Conservation (phyloP, 345 rosid genomes). For the Populus nigra region DNA sequence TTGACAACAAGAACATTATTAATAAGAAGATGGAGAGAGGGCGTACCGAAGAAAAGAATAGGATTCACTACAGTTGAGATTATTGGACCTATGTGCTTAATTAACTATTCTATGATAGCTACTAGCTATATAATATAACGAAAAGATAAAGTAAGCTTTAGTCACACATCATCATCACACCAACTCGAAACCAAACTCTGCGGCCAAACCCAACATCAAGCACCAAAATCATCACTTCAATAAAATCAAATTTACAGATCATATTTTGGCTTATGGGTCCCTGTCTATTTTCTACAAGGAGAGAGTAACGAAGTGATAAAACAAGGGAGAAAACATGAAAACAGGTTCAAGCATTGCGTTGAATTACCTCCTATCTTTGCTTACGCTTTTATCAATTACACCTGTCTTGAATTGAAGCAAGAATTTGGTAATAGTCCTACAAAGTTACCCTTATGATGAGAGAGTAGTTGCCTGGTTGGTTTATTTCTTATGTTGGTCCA, state of each 20-base stretch:
- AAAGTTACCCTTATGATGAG: background rate
- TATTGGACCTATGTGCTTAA: constrained; percentile 16
- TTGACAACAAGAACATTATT: constrained; percentile 14
- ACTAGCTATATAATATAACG: background rate
- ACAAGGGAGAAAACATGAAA: background rate
- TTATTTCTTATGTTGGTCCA: constrained; percentile 4
- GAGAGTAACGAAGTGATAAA: background rate
- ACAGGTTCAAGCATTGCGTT: constrained; percentile 4
- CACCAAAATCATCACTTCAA: constrained; percentile 20
- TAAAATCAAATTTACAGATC: constrained; percentile 20
- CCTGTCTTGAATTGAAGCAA: background rate
- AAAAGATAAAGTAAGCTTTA: constrained; percentile 14
- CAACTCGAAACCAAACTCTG: constrained; percentile 17
- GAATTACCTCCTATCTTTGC: background rate
- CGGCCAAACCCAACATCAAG: constrained; percentile 18
- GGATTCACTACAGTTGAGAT: constrained; percentile 22
- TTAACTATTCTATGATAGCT: background rate
- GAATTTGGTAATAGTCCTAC: background rate
- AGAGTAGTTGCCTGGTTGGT: background rate
- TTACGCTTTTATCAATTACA: background rate
- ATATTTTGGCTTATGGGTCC: constrained; percentile 3
- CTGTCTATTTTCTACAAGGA: constrained; percentile 4
- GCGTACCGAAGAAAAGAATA: constrained; percentile 4
- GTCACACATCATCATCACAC: constrained; percentile 17
- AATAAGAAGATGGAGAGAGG: background rate